Conservation (phyloP, 495 filamentous ascomycete genomes). For the Hamigera avellanea region DNA sequence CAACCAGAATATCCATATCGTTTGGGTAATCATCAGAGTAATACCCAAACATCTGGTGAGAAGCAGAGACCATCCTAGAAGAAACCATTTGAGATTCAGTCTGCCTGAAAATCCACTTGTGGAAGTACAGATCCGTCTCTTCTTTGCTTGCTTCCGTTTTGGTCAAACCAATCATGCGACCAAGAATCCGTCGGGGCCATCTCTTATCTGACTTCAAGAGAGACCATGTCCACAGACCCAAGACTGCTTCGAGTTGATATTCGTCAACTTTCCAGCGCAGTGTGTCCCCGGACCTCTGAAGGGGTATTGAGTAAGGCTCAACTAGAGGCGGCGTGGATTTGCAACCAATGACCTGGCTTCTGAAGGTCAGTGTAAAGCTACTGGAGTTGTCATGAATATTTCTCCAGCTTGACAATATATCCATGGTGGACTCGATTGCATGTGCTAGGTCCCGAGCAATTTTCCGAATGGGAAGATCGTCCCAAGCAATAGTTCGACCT, state of each 20-base stretch:
- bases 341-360: slow-evolving; percentile 5
- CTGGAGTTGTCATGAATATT: not conserved
- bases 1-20: slow-evolving; percentile 12
- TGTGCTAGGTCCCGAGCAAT: slow-evolving; percentile 15
- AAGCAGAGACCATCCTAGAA: slow-evolving; percentile 8
- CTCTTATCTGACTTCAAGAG: slow-evolving; percentile 12
- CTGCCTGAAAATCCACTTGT: slow-evolving; percentile 29
- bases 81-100: slow-evolving; percentile 17
- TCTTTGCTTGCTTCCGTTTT: slow-evolving; percentile 9
- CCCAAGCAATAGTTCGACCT: slow-evolving; percentile 13
- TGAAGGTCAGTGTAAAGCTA: slow-evolving; percentile 12
- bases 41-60: slow-evolving; percentile 14
- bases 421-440: slow-evolving; percentile 23
- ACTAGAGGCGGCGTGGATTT: slow-evolving; percentile 1
- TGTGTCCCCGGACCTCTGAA: slow-evolving; percentile 14
- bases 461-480: slow-evolving; percentile 20
- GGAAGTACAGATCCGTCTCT: slow-evolving; percentile 20
- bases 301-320: slow-evolving; percentile 9
- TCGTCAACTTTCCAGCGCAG: slow-evolving; percentile 17
- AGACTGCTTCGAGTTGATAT: slow-evolving; percentile 20
- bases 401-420: slow-evolving; percentile 20
- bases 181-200: slow-evolving; percentile 9
- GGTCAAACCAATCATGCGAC: slow-evolving; percentile 18
- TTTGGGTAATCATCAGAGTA: slow-evolving; percentile 1
- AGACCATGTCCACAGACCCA: slow-evolving; percentile 26